Evolutionary conservation across 129 eudicot genomes (phyloP).

Genomic region (Ambrosia trifida): DNA sequence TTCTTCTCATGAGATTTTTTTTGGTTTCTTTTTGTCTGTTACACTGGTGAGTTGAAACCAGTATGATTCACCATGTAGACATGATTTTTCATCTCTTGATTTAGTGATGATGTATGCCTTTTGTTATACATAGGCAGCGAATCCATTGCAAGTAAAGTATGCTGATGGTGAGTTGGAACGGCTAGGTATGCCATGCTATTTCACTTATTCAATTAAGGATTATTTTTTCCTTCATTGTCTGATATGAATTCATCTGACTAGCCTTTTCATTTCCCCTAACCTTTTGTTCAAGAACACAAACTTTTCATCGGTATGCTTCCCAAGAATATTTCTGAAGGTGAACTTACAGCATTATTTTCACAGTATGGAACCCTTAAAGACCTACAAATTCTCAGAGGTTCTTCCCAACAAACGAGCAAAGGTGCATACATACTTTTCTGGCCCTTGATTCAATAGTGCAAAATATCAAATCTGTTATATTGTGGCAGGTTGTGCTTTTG

Average conservation of each 20-base stretch:
- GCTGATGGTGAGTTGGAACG: constrained; percentile 99
- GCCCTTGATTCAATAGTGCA: constrained; percentile 17
- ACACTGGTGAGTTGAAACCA: constrained; percentile 13
- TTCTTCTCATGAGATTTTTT: neutral
- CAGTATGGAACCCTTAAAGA: constrained; percentile 83
- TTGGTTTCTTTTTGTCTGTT: neutral
- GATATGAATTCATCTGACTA: constrained; percentile 18
- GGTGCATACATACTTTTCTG: constrained; percentile 43
- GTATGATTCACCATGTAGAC: constrained; percentile 16
- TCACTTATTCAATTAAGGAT: constrained; percentile 6
- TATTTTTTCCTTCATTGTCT: neutral
- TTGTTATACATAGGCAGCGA: constrained; percentile 73
- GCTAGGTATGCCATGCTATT: constrained; percentile 56
- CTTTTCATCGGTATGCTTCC: constrained; percentile 99
- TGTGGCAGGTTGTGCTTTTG: constrained; percentile 87
- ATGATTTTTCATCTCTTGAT: constrained; percentile 20
- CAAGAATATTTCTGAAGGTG: constrained; percentile 84
- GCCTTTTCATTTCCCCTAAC: constrained; percentile 3
- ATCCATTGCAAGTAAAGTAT: constrained; percentile 96
- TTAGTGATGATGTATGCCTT: constrained; percentile 23
- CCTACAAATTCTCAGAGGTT: constrained; percentile 90
- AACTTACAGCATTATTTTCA: constrained; percentile 79
- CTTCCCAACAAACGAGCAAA: constrained; percentile 87
- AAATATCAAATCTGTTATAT: constrained; percentile 15
- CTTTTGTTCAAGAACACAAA: constrained; percentile 68